Base-by-base conservation (phyloP, 1,284 basidiomycete species). In the Ustilago bromivora region DNA sequence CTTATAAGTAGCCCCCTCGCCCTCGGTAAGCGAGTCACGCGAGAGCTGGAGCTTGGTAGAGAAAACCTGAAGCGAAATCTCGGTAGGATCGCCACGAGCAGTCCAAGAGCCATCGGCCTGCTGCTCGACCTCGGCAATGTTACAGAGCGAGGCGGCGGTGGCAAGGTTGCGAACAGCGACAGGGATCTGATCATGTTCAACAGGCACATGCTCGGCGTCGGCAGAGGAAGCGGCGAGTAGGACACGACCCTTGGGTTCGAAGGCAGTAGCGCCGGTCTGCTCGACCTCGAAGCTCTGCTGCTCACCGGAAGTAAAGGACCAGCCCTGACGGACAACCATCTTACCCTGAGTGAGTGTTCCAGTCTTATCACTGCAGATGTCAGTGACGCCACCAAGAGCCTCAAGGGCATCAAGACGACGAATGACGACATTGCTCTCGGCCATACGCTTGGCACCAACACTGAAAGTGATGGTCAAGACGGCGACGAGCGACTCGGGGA, bases 401-500 rank as follows among this genome's bases (percentile, higher is more conserved):
- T 84, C 82, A 28, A 84, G 76, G 13, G 82, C 81, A n/a, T 82
- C 81, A 7, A 82, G 78, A 19, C 79, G 73, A 40, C 82, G 82
- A 13, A 84, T 80, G 40, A 84, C 72, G 49, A 84, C 82, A n/a
- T 79, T 79, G 55, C 70, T 73, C 56, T 78, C 55, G 10, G 82
- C 81, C 82, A 84, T 84, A 34, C 81, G 74, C 71, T 82, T 81
- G 47, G 82, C 82, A 59, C 82, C 82, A 36, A 81, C 79, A 54
- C 75, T 74, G 66, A 84, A 82, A 9, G 81, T 82, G 71, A 79
- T 80, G 62, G 76, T 74, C 32, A 77, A 70, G 55, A 89, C 88
- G 51, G 87, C 84, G 52, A 88, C 87, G 17, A 87, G 87, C n/a
- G 85, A 76, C 79, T 82, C 85, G 12, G 80, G 84, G 46, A 85